phyloP scores from a whole-genome alignment of 1,284 basidiomycete species.

The Ceratobasidium papillatum region DNA sequence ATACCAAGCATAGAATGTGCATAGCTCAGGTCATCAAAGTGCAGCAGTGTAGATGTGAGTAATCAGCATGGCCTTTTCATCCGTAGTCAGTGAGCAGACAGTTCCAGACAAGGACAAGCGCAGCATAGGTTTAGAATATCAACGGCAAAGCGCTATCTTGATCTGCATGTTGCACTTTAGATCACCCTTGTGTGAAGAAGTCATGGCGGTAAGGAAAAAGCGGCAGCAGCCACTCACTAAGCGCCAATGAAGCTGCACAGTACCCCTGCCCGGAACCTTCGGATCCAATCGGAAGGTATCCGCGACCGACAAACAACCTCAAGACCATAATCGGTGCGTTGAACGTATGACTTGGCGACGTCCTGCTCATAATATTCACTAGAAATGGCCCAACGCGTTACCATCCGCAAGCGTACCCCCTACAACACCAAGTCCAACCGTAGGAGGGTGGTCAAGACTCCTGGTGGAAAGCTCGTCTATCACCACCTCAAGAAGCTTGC shows the following conservation, averaged over 20 bases:
- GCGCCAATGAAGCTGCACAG: slow-evolving; percentile 14
- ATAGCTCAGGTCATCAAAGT: not conserved
- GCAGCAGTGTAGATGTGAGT: too few relatives aligned
- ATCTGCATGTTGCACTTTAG: too few relatives aligned
- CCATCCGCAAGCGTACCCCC: slow-evolving; percentile 96
- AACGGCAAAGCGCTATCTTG: too few relatives aligned
- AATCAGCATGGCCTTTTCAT: too few relatives aligned
- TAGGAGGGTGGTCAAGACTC: slow-evolving; percentile 92
- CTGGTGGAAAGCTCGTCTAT: slow-evolving; percentile 91
- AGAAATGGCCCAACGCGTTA: slow-evolving; percentile 97
- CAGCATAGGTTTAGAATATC: too few relatives aligned
- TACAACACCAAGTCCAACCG: slow-evolving; percentile 99
- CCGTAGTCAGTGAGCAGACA: not conserved
- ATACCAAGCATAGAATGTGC: not conserved
- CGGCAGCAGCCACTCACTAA: not conserved
- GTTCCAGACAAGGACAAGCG: not conserved
- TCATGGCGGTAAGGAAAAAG: not conserved
- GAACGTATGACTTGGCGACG: slow-evolving; percentile 6
- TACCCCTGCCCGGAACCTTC: slow-evolving; percentile 20
- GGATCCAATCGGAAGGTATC: slow-evolving; percentile 23
- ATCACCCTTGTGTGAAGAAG: too few relatives aligned
- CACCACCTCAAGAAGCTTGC: slow-evolving; percentile 89
- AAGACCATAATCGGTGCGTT: slow-evolving; percentile 31
- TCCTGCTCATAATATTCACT: not conserved
- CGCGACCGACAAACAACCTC: slow-evolving; percentile 36